Base-by-base conservation (phyloP, 371 early-diverging fungal genomes). In the Mucor lusitanicus region DNA sequence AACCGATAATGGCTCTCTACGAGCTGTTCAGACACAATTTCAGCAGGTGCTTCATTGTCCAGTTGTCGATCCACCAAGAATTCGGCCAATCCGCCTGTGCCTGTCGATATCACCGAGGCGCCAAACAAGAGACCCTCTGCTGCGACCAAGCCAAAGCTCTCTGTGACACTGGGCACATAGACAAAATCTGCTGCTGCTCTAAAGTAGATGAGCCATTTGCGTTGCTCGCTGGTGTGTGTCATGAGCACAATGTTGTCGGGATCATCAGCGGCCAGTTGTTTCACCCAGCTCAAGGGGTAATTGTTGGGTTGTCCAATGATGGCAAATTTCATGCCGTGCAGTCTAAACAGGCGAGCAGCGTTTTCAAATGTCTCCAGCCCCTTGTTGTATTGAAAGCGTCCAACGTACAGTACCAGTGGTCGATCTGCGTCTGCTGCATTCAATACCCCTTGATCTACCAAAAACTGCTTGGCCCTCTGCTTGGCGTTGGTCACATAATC, bases 121-220 rank as follows among this genome's bases (percentile, higher is more conserved):
- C 90, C 90, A 79, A 88, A 88, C 37, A 86, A 66, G 15, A 90
- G 68, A 0, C 90, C 90, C 62, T 90, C 88, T 0, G 79, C 90
- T 8, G 90, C 90, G 9, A 87, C 80, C 8, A 88, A 68, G 0
- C 90, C 88, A 74, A 87, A 87, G 58, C 83, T 87, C 62, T 87
- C 88, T 0, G 88, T 87, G 55, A 81, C 25, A 21, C 85, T 86
- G 0, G 90, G 90, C 2, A 89, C 86, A 64, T 87, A 77, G 11
- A 85, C 75, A 71, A 86, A 81, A 63, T 90, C 90, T 7, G 90
- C 87, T 0, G 90, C 90, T 12, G 83, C 79, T 59, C 90, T 80
- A 62, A 74, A 83, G 61, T 78, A 85, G 1, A 82, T 68, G 7
- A 82, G 72, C 85, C 85, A 90, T 25, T 80, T 72, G 2, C 69